Evolutionary conservation across 768 basidiomycete genomes (phyloP).

Genomic region (Megacollybia marginata): DNA sequence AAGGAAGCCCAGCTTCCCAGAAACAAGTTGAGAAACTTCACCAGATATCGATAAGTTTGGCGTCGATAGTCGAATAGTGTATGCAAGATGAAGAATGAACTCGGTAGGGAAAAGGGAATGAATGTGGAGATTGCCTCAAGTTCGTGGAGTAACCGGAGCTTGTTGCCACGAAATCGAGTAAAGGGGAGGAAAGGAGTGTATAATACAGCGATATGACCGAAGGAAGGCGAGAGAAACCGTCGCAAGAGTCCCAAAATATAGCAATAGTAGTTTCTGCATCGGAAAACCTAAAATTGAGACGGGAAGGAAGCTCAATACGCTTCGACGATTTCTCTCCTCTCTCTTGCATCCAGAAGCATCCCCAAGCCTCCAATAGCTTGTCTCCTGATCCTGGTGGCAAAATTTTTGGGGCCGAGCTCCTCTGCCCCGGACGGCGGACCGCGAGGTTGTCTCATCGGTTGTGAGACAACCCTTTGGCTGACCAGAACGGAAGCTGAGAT

Average conservation of each 20-base stretch:
- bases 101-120: too few relatives aligned
- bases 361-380: slow-evolving; percentile 79
- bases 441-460: slow-evolving; percentile 77
- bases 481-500: slow-evolving; percentile 26
- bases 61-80: too few relatives aligned
- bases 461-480: slow-evolving; percentile 57
- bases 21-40: too few relatives aligned
- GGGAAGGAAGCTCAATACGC: slow-evolving; percentile 48
- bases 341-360: slow-evolving; percentile 73
- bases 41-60: too few relatives aligned
- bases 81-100: too few relatives aligned
- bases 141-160: too few relatives aligned
- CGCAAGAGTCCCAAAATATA: background rate
- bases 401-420: slow-evolving; percentile 83
- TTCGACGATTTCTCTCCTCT: slow-evolving; percentile 70
- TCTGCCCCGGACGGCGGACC: slow-evolving; percentile 84
- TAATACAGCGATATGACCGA: background rate
- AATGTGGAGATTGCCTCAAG: too few relatives aligned
- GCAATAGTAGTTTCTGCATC: too few relatives aligned
- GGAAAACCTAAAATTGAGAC: too few relatives aligned
- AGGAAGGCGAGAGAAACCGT: background rate
- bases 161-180: too few relatives aligned
- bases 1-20: too few relatives aligned
- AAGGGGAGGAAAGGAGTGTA: background rate
- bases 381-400: slow-evolving; percentile 78